phyloP scores from a whole-genome alignment of 2,329 filamentous ascomycete species.

The Colletotrichum sidae region DNA sequence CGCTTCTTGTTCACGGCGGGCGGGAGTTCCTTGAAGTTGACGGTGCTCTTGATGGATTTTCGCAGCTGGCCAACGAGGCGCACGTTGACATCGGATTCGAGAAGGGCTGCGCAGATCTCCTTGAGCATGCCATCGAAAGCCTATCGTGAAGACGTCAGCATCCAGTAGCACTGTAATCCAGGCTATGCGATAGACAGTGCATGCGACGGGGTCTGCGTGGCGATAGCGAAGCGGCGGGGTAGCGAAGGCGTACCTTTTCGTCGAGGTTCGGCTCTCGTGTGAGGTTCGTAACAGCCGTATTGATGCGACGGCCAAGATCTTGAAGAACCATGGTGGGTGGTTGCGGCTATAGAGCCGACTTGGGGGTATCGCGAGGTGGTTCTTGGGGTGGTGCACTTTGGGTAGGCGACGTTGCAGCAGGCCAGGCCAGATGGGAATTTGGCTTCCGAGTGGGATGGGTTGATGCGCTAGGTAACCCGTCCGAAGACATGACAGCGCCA shows the following conservation, averaged over 20 bases:
- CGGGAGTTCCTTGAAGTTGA: slow-evolving; percentile 95
- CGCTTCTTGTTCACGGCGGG: slow-evolving; percentile 98
- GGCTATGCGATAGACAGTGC: background rate
- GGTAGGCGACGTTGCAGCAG: slow-evolving; percentile 29
- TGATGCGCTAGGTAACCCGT: slow-evolving; percentile 18
- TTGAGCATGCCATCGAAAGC: slow-evolving; percentile 98
- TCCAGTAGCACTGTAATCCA: background rate
- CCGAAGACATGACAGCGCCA: slow-evolving; percentile 19
- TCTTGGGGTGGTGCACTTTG: slow-evolving; percentile 19
- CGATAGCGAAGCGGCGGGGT: background rate
- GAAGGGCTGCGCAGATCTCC: slow-evolving; percentile 94
- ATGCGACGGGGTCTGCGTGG: slow-evolving; percentile 12
- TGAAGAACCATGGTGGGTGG: slow-evolving; percentile 86
- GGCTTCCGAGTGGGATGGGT: slow-evolving; percentile 35
- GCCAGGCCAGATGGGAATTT: slow-evolving; percentile 31
- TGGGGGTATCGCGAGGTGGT: slow-evolving; percentile 17
- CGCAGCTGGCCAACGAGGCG: slow-evolving; percentile 90
- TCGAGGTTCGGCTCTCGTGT: slow-evolving; percentile 93
- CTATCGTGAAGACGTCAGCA: slow-evolving; percentile 54
- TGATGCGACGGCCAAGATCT: slow-evolving; percentile 98
- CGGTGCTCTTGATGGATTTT: slow-evolving; percentile 88
- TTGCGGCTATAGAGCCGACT: slow-evolving; percentile 39
- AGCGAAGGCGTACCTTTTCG: slow-evolving; percentile 77
- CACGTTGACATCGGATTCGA: slow-evolving; percentile 98
- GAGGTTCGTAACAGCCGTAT: slow-evolving; percentile 93